These are phyloP conservation scores for Isatis lusitanica DNA, from an alignment of 441 rosid species.

Conservation along the genomic window DNA sequence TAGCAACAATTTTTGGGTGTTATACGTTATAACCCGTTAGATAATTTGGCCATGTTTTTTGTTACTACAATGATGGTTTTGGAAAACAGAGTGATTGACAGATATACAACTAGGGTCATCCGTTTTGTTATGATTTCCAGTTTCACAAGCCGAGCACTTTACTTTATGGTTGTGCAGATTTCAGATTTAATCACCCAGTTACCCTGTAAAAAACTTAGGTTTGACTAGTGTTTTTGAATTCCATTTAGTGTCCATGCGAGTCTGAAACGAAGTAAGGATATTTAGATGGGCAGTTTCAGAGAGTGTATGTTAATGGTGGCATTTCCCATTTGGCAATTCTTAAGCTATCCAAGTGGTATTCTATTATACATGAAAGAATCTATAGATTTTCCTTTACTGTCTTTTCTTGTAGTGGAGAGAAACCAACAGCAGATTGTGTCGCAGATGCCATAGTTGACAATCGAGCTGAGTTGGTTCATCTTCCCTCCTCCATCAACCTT, in stretches of 20 bases:
- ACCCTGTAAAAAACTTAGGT: neutral
- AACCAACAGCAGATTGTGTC: slow-evolving; percentile 77
- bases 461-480: slow-evolving; percentile 83
- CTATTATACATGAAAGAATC: neutral
- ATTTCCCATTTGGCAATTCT: neutral
- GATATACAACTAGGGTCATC: neutral
- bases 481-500: slow-evolving; percentile 66
- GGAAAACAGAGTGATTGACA: neutral
- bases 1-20: neutral
- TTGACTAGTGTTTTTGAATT: neutral
- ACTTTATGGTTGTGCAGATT: neutral
- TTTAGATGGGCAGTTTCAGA: neutral
- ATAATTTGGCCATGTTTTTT: neutral
- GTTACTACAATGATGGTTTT: neutral
- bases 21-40: neutral
- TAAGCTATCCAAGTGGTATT: neutral
- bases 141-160: neutral
- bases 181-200: neutral
- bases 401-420: slow-evolving; percentile 72
- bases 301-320: neutral
- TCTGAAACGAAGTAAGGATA: neutral
- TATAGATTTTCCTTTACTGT: slow-evolving; percentile 3
- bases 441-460: slow-evolving; percentile 83
- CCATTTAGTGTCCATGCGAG: neutral
- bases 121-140: neutral